phyloP scores from a whole-genome alignment of 306 rosid genomes.

The Parietaria judaica region DNA sequence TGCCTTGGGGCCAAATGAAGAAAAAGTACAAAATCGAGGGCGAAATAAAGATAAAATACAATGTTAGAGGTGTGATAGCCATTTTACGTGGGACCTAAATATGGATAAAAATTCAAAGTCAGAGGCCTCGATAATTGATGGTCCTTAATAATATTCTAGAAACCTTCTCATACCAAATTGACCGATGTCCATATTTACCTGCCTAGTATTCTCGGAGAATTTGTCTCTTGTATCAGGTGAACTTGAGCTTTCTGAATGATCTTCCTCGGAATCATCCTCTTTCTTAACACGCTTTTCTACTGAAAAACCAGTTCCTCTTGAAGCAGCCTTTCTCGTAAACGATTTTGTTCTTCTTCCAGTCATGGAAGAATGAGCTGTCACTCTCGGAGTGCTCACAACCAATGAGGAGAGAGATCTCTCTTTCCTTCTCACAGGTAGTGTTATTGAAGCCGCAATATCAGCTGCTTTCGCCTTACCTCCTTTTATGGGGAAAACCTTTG shows the following conservation, averaged over 20 bases:
- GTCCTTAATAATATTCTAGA: too few relatives aligned
- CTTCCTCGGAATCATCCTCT: constrained; percentile 53
- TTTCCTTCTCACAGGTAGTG: constrained; percentile 74
- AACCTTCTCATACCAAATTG: too few relatives aligned
- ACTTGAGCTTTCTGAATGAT: constrained; percentile 51
- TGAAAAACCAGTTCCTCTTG: constrained; percentile 52
- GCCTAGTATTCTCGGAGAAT: constrained; percentile 37
- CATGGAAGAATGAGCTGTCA: constrained; percentile 51
- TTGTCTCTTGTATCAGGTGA: constrained; percentile 57
- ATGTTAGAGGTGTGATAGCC: too few relatives aligned
- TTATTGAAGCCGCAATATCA: constrained; percentile 41
- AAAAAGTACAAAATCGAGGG: too few relatives aligned
- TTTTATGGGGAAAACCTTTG: constrained; percentile 72
- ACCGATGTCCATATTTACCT: constrained; percentile 33
- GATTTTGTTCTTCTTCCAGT: constrained; percentile 84
- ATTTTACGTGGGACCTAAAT: too few relatives aligned
- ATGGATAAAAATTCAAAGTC: too few relatives aligned
- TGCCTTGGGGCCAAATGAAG: too few relatives aligned
- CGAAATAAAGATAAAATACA: too few relatives aligned
- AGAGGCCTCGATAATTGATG: too few relatives aligned
- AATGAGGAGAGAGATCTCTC: constrained; percentile 92
- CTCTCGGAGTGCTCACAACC: constrained; percentile 89
- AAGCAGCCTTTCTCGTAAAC: constrained; percentile 56
- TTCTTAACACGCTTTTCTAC: constrained; percentile 42
- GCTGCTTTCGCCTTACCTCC: constrained; percentile 54